Percentiles rank a stretch among this genome's conserved stretches.
Evolutionary conservation across 805 yeast species (phyloP).

Genomic region (Myxozyma geophila): DNA sequence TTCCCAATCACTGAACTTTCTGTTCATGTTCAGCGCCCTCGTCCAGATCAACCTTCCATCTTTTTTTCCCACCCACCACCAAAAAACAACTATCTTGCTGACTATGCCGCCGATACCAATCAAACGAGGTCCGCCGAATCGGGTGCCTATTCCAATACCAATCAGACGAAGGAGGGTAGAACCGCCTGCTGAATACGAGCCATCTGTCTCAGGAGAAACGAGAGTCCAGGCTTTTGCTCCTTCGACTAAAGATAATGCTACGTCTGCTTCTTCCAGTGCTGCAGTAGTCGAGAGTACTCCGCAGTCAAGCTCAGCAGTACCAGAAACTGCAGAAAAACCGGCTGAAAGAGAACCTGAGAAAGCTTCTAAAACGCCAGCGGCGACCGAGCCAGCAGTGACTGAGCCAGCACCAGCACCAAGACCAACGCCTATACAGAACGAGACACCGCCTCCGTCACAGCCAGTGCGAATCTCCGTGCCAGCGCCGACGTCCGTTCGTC

Average conservation of each 20-base stretch:
- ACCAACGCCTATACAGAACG: not conserved
- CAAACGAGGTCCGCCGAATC: not conserved
- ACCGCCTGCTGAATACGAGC: constrained; percentile 9
- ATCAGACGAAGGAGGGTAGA: not conserved
- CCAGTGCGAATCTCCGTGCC: too few relatives aligned
- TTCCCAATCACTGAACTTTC: too few relatives aligned
- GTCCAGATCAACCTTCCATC: not conserved
- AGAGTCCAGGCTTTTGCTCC: not conserved
- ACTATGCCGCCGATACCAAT: constrained; percentile 5
- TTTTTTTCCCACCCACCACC: not conserved
- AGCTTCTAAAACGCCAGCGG: not conserved
- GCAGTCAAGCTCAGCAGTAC: not conserved
- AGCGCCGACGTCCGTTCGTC: not conserved
- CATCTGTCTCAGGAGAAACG: not conserved
- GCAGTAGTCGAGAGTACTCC: not conserved
- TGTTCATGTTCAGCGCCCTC: too few relatives aligned
- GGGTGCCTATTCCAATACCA: constrained; percentile 4
- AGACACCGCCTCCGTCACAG: too few relatives aligned
- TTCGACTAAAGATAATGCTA: not conserved
- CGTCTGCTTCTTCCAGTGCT: not conserved
- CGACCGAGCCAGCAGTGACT: not conserved
- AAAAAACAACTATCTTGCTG: not conserved
- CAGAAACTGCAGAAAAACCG: not conserved
- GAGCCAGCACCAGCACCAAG: not conserved
- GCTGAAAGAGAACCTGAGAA: not conserved